These are phyloP conservation scores for Talaromyces sp. DNA, from an alignment of 2,329 filamentous ascomycete genomes.

Conservation along the genomic window DNA sequence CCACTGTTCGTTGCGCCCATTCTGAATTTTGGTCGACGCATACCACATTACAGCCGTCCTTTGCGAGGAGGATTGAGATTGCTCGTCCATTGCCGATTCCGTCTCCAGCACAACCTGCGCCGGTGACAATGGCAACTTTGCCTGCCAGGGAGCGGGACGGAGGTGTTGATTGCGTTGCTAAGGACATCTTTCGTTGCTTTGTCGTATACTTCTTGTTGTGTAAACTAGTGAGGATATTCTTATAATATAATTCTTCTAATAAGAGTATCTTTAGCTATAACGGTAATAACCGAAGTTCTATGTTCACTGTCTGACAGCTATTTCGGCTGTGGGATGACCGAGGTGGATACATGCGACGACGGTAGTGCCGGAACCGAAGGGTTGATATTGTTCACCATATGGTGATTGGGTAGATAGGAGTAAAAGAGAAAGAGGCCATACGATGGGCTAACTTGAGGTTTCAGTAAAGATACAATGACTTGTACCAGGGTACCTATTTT, in stretches of 20 bases:
- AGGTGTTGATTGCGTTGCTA: background rate
- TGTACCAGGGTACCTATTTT: too few species aligned
- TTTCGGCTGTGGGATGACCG: background rate
- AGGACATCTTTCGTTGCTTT: background rate
- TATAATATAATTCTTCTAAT: background rate
- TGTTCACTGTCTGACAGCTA: background rate
- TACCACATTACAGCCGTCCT: slow-evolving; percentile 57
- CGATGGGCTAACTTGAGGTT: background rate
- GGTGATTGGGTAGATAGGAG: background rate
- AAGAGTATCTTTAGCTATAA: background rate
- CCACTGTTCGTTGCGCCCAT: slow-evolving; percentile 52
- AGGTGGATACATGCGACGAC: background rate
- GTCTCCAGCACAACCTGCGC: background rate
- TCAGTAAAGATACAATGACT: too few species aligned
- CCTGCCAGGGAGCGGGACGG: background rate
- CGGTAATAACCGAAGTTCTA: background rate
- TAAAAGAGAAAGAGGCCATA: background rate
- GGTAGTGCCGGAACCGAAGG: background rate
- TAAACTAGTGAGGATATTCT: too few species aligned
- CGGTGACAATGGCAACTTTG: background rate
- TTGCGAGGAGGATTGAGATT: slow-evolving; percentile 54
- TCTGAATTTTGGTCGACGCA: slow-evolving; percentile 53
- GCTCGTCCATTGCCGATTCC: background rate
- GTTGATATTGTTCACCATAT: background rate
- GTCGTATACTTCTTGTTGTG: background rate